phyloP scores from a whole-genome alignment of 768 basidiomycete genomes.

The Russula sp. region DNA sequence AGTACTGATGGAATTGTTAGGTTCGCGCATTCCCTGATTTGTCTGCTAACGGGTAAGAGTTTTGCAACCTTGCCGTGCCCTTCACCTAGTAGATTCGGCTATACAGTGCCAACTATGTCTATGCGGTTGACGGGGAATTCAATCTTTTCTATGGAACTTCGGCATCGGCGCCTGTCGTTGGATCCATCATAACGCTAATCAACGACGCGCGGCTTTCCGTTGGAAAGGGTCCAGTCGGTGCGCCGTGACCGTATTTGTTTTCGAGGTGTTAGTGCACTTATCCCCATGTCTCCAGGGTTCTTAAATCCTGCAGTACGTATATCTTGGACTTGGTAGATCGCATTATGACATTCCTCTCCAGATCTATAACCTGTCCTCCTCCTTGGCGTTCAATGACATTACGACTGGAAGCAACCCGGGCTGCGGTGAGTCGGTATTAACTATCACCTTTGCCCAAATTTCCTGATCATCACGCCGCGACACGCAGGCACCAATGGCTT shows the following conservation, averaged over 20 bases:
- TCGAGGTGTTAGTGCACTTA: not conserved
- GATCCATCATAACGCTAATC: constrained; percentile 32
- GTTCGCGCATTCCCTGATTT: constrained; percentile 32
- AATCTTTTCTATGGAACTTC: constrained; percentile 33
- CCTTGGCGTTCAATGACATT: constrained; percentile 10
- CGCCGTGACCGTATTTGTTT: not conserved
- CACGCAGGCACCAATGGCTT: constrained; percentile 9
- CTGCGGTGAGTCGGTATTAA: constrained; percentile 8
- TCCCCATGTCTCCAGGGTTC: not conserved
- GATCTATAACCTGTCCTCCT: not conserved
- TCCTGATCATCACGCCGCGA: not conserved
- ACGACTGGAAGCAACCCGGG: constrained; percentile 11
- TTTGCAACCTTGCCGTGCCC: not conserved
- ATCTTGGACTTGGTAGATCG: not conserved
- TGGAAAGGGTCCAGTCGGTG: constrained; percentile 25
- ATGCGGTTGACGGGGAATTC: constrained; percentile 27
- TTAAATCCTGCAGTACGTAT: constrained; percentile 5
- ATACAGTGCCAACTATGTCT: constrained; percentile 3
- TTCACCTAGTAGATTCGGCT: not conserved
- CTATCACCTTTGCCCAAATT: not conserved
- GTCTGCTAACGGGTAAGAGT: constrained; percentile 32
- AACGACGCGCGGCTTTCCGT: constrained; percentile 34
- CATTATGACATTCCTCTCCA: not conserved
- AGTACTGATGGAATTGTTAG: constrained; percentile 2
- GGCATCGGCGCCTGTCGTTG: constrained; percentile 33